Conservation (phyloP, 305 asterid species). For the Fraxinus greggii region DNA sequence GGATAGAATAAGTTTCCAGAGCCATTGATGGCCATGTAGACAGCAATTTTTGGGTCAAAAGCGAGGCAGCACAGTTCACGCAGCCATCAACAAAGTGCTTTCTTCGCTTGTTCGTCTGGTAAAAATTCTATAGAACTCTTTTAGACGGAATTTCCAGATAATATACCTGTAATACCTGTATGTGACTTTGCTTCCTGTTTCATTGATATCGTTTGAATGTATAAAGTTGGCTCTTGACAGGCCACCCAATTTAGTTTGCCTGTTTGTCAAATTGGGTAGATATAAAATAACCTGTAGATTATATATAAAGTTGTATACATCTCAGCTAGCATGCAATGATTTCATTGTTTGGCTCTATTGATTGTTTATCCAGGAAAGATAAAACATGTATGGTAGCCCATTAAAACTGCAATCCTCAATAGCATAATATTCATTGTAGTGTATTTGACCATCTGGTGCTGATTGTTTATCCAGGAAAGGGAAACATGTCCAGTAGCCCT, state of each 20-base stretch:
- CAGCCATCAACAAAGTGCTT: neutral
- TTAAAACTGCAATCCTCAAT: neutral
- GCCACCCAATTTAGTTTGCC: neutral
- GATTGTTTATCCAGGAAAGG: neutral
- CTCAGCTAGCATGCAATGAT: neutral
- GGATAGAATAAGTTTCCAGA: neutral
- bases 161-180: neutral
- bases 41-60: neutral
- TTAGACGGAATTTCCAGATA: neutral
- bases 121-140: neutral
- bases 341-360: neutral
- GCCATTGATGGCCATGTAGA: neutral
- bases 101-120: neutral
- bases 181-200: neutral
- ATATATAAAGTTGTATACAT: neutral
- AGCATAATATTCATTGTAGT: neutral
- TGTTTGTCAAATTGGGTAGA: neutral
- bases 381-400: neutral
- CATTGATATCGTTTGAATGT: neutral
- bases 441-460: neutral
- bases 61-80: neutral
- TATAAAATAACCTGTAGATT: neutral
- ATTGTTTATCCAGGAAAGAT: neutral
- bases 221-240: neutral
- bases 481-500: neutral